Evolutionary conservation across 2,329 filamentous ascomycete genomes (phyloP), one percentile per base, ranked within the genome.

Genomic region (Pseudogymnoascus sp.): DNA sequence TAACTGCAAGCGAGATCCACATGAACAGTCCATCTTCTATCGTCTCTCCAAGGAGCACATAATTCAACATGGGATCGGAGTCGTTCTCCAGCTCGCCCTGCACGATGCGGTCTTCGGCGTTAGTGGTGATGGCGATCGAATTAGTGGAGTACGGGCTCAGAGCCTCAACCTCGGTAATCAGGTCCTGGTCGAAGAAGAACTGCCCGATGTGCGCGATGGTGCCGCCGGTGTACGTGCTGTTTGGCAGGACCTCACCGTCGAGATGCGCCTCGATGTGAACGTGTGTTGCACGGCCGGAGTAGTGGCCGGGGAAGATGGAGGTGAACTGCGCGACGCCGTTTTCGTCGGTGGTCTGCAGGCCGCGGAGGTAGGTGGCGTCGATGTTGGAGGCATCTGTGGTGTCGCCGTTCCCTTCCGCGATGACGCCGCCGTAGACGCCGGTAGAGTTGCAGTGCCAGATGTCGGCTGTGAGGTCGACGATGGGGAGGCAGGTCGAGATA

Each of bases 171-270:
- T 75, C 66, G 26, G 69, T 68, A 67, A 84, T 79, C 8, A 88
- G 79, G 66, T 78, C 76, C 70, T 87, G 81, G 71, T 87, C 84
- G 71, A 86, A 85, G 78, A 85, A 88, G 61, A 86, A 70, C 71
- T 89, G 86, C 16, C 86, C 85, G 40, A 87, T 78, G 74, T 88
- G 85, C 6, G 81, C 79, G 64, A 82, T 78, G 61, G 74, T 77
- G 14, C 77, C 76, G 65, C 78, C 81, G 42, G 74, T 72, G 65
- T 83, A 82, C 62, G 80, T 81, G 69, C 81, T 68, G 70, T 80
- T 80, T 19, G 70, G 50, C 38, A 70, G 66, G 26, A 72, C 64
- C 1, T 72, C 76, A 13, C 74, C 76, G 65, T 75, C 73, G 37
- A 72, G 64, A 70, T 82, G 79, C 2, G 78, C 76, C 62, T 80